Evolutionary conservation across 2,329 filamentous ascomycete species (phyloP).

Genomic region (Torrubiellomyces zombiae): DNA sequence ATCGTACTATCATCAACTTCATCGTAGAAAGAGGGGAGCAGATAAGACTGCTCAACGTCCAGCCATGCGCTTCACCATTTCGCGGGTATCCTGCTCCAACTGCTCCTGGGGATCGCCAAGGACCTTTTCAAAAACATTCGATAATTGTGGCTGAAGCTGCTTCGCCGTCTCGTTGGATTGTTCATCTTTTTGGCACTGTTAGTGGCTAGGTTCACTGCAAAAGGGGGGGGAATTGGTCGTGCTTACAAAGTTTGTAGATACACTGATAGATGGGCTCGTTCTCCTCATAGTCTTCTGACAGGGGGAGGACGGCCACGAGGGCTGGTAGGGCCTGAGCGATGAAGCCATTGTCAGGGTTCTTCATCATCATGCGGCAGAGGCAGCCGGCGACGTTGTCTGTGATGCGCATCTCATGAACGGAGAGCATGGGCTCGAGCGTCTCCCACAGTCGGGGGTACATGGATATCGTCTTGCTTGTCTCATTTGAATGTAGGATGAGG

Average conservation of each 20-base stretch:
- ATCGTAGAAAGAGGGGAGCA: too few relatives aligned
- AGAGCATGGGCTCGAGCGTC: constrained; percentile 74
- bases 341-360: constrained; percentile 69
- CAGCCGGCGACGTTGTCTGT: constrained; percentile 91
- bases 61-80: constrained; percentile 48
- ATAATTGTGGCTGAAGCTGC: constrained; percentile 50
- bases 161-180: constrained; percentile 52
- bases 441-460: constrained; percentile 63
- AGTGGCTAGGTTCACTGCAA: too few relatives aligned
- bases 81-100: constrained; percentile 54
- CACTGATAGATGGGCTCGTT: constrained; percentile 87
- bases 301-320: constrained; percentile 61
- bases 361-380: constrained; percentile 79
- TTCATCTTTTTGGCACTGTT: constrained; percentile 35
- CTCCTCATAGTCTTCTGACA: constrained; percentile 91
- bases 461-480: constrained; percentile 51
- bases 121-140: constrained; percentile 58
- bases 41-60: too few relatives aligned
- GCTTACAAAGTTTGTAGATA: constrained; percentile 72
- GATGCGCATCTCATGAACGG: constrained; percentile 60
- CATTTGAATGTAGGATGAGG: constrained; percentile 64
- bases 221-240: too few relatives aligned
- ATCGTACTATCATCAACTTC: too few relatives aligned
- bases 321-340: constrained; percentile 68
- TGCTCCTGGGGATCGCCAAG: constrained; percentile 57